Percentiles rank a stretch among this genome's conserved stretches.
Evolutionary conservation across 345 rosid genomes (phyloP).

Genomic region (Eucalyptus pauciflora): DNA sequence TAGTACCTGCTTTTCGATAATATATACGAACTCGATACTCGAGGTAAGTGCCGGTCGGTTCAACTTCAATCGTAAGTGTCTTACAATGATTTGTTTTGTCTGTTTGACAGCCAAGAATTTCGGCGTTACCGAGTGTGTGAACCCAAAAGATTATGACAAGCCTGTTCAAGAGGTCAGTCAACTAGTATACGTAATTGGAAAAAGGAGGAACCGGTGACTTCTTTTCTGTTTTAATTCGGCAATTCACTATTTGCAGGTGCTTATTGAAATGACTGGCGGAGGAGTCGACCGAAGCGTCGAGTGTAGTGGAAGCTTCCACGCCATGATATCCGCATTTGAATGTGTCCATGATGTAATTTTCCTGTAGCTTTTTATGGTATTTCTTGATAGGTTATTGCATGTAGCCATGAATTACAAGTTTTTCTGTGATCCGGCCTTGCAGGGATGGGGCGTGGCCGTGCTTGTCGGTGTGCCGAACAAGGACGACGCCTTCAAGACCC

Average conservation of each 20-base stretch:
- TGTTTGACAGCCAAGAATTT: constrained; percentile 17
- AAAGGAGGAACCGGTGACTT: not conserved
- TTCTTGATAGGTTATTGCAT: not conserved
- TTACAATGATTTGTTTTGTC: not conserved
- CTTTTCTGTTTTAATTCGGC: not conserved
- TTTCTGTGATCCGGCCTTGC: not conserved
- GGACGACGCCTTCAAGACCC: constrained; percentile 28
- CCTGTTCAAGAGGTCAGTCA: constrained; percentile 20
- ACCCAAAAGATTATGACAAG: constrained; percentile 16
- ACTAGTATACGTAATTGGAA: not conserved
- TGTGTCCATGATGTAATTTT: constrained; percentile 25
- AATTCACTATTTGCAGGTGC: constrained; percentile 3
- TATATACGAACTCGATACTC: not conserved
- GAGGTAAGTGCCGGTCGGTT: not conserved
- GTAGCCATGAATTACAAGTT: not conserved
- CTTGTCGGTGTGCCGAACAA: constrained; percentile 28
- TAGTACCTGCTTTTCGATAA: not conserved
- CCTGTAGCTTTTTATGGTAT: not conserved
- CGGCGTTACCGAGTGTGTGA: constrained; percentile 22
- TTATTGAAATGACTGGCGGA: constrained; percentile 27
- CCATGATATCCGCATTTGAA: constrained; percentile 37
- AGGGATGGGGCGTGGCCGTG: constrained; percentile 40
- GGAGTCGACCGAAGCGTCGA: constrained; percentile 36
- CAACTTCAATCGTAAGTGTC: not conserved
- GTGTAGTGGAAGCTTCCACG: constrained; percentile 24